phyloP scores from a whole-genome alignment of 2,329 filamentous ascomycete species.

The Blastomyces emzantsi region DNA sequence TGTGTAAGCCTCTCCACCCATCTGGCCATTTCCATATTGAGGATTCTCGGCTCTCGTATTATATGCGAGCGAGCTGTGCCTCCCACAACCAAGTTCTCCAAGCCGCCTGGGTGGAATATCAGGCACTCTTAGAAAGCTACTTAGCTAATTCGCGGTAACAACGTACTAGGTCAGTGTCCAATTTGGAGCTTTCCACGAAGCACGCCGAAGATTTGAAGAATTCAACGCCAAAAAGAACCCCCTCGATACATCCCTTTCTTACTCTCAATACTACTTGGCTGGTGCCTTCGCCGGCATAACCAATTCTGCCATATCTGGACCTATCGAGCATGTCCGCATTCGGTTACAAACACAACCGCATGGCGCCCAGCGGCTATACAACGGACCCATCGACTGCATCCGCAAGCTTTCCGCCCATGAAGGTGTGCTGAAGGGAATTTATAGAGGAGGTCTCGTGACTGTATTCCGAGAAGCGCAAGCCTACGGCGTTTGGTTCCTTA shows the following conservation, averaged over 20 bases:
- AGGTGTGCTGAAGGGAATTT: slow-evolving; percentile 64
- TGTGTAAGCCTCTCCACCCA: slow-evolving; percentile 52
- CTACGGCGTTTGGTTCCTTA: slow-evolving; percentile 90
- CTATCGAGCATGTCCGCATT: slow-evolving; percentile 96
- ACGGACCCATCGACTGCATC: slow-evolving; percentile 81
- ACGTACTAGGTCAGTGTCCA: slow-evolving; percentile 64
- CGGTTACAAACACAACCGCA: slow-evolving; percentile 94
- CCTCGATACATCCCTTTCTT: slow-evolving; percentile 50
- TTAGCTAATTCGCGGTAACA: slow-evolving; percentile 12
- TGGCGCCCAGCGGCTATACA: slow-evolving; percentile 67
- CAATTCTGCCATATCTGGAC: slow-evolving; percentile 79
- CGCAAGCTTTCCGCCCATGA: slow-evolving; percentile 64
- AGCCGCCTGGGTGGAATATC: background rate
- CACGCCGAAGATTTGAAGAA: slow-evolving; percentile 74
- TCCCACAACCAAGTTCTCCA: background rate
- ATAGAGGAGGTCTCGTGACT: slow-evolving; percentile 81
- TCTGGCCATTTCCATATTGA: background rate
- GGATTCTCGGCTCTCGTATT: background rate
- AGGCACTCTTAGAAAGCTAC: background rate
- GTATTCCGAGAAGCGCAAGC: slow-evolving; percentile 82
- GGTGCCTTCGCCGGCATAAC: slow-evolving; percentile 88
- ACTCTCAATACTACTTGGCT: slow-evolving; percentile 78
- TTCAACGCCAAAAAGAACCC: slow-evolving; percentile 49
- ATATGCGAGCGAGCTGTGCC: background rate
- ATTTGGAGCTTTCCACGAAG: slow-evolving; percentile 93